Base-by-base conservation (phyloP, 345 rosid genomes). In the Crucihimalaya himalaica region DNA sequence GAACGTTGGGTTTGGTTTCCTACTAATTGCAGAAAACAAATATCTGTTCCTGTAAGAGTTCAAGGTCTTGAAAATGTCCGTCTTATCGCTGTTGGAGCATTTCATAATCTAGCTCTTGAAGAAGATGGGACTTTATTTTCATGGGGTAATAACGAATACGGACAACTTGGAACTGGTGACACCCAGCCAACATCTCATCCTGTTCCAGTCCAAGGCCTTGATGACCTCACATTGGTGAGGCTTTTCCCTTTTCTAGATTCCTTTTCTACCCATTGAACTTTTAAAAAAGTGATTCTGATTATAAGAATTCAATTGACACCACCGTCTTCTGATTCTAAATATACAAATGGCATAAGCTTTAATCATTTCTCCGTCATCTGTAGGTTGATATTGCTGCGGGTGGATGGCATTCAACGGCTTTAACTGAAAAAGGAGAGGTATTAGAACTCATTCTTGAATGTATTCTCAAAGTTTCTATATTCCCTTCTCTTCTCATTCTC, bases 341-440 rank as follows among this genome's bases (percentile, higher is more conserved):
- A 8, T 25, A 16, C 54, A 37, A 52, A 50, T 21, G 16, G 39
- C 25, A 16, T 15, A 27, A 29, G 63, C 46, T 35, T 42, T 21
- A 62, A 39, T 15, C 15, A 11, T 48, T 45, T 23, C 15, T 65
- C 16, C 5, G 10, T 59, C 9, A 35, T 56, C 0, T 57, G 39
- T 80, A 96, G 99, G 95, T 92, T 79, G 97, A 92, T 84, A 96
- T 92, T 80, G 98, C 98, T 69, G 98, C 98, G 66, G 98, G 99
- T 59, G 99, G 99, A 79, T 96, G 99, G 98, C 99, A 96, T 78
- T 96, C 99, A 63, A 89, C 95, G 31, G 97, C 93, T 25, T 73
- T 96, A 78, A 96, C 99, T 5, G 83, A 86, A 35, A 89, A 84
- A 35, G 94, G 96, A 56, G 93, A 92, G 96, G 99, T 96, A 81